Evolutionary conservation across 2,329 filamentous ascomycete genomes (phyloP), one percentile per base, ranked within the genome.

Genomic region (Alternaria ethzedia): DNA sequence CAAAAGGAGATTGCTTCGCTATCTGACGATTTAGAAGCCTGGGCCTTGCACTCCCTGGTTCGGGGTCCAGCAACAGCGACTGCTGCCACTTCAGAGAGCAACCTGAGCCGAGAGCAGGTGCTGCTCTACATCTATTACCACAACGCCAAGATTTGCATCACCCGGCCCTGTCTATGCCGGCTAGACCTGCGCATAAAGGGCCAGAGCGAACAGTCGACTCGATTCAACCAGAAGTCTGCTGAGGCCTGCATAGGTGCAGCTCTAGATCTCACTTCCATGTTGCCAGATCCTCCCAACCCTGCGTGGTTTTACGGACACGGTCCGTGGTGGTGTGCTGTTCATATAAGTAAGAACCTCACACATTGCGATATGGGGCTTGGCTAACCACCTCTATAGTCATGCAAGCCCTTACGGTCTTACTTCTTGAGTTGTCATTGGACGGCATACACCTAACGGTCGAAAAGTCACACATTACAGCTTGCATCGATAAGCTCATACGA

Each of bases 301-400:
- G 30, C n/a, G 2, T 70, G 63, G 63, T 45, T 72, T 10, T 73
- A 72, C 25, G 20, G 54, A 5, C 57, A 64, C 13, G 68, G 68
- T 12, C 80, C 80, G 5, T 83, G 80, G 81, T 82, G 80, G 80
- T 77, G 66, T 46, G 63, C 78, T 13, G 67, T 82, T 15, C 73
- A 76, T 50, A 70, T 66, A n/a, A 65, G 66, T 67, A 56, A 43
- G 61, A 21, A 21, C 9, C 11, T 17, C 12, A n/a, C 10, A 41
- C 25, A 21, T 15, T n/a, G 12, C n/a, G 30, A 17, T 17, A 30
- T 36, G 11, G 5, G 10, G 13, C 4, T 2, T 41, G 8, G 5
- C 59, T 66, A 51, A 68, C 23, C 11, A 15, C 17, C 52, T 12
- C 12, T 21, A 4, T n/a, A 67, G 66, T 83, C 8, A 79, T 82